Evolutionary conservation across 164 flowering plant genomes (phyloP).

Genomic region (Nelumbo lutea): DNA sequence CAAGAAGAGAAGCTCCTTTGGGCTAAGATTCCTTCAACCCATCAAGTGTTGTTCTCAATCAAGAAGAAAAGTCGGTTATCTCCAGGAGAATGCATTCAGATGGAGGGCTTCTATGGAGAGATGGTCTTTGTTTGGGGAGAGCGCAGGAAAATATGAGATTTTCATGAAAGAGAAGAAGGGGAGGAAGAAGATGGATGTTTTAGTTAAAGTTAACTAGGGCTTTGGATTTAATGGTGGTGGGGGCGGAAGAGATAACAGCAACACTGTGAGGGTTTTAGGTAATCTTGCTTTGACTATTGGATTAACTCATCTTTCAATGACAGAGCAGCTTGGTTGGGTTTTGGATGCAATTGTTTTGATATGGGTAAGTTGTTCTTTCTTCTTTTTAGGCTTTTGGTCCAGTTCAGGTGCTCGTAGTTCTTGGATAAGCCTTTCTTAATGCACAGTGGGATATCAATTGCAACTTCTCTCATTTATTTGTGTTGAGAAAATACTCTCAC

Average conservation of each 20-base stretch:
- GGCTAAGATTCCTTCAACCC: conserved; percentile 14
- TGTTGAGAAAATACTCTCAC: not conserved
- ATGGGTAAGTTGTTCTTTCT: conserved; percentile 49
- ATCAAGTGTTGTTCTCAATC: conserved; percentile 5
- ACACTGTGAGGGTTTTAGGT: no score
- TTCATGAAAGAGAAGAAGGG: conserved; percentile 26
- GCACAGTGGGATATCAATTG: not conserved
- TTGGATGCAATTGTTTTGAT: conserved; percentile 89
- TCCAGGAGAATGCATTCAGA: conserved; percentile 14
- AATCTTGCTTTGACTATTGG: no score
- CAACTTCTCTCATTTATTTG: not conserved
- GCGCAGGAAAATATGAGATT: conserved; percentile 27
- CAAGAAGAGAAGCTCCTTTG: conserved; percentile 9
- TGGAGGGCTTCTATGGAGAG: conserved; percentile 20
- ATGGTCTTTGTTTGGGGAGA: conserved; percentile 21
- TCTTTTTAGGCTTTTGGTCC: conserved; percentile 2
- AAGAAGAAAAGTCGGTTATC: conserved; percentile 7
- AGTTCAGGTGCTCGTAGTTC: not conserved
- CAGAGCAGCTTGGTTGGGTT: conserved; percentile 89
- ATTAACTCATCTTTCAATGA: no score
- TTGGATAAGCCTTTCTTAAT: not conserved
- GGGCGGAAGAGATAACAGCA: no score
- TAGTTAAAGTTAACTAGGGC: conserved; percentile 49
- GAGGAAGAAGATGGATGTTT: conserved; percentile 39
- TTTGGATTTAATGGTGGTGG: no score